phyloP scores from a whole-genome alignment of 1,284 basidiomycete genomes.

The Coniferiporia weirii region DNA sequence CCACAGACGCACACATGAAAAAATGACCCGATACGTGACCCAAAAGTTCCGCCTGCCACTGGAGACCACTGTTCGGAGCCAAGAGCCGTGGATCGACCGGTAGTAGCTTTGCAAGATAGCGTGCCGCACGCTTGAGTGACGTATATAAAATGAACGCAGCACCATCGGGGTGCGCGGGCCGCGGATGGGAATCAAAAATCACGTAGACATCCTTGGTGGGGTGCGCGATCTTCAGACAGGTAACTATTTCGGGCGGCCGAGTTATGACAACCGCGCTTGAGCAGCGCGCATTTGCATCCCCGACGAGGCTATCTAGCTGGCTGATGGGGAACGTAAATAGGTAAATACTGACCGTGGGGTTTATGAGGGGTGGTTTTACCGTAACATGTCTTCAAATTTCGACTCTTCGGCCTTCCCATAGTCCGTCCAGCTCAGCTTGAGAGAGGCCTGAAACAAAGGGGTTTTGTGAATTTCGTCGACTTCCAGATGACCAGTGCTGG shows the following conservation, averaged over 20 bases:
- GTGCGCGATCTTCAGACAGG: conserved; percentile 43
- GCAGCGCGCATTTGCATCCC: neutral
- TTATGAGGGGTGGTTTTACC: conserved; percentile 29
- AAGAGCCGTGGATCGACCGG: conserved; percentile 39
- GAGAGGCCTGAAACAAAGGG: conserved; percentile 33
- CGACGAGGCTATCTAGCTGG: conserved; percentile 25
- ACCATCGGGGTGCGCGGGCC: conserved; percentile 51
- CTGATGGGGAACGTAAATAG: conserved; percentile 22
- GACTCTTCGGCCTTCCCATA: conserved; percentile 35
- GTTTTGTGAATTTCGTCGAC: conserved; percentile 39
- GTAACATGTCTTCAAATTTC: conserved; percentile 40
- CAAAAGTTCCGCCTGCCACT: conserved; percentile 62
- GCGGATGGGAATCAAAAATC: conserved; percentile 61
- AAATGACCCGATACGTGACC: conserved; percentile 53
- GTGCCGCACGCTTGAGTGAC: conserved; percentile 36
- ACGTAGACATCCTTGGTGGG: conserved; percentile 35
- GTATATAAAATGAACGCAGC: conserved; percentile 49
- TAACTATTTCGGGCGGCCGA: conserved; percentile 62
- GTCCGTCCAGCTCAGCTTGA: conserved; percentile 34
- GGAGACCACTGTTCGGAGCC: conserved; percentile 26
- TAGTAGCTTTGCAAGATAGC: conserved; percentile 44
- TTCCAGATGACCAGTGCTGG: conserved; percentile 47
- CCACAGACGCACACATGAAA: conserved; percentile 32
- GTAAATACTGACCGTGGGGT: neutral
- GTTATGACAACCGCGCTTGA: conserved; percentile 49